Evolutionary conservation across 495 filamentous ascomycete species (phyloP).

Genomic region (Penicillium daleae): DNA sequence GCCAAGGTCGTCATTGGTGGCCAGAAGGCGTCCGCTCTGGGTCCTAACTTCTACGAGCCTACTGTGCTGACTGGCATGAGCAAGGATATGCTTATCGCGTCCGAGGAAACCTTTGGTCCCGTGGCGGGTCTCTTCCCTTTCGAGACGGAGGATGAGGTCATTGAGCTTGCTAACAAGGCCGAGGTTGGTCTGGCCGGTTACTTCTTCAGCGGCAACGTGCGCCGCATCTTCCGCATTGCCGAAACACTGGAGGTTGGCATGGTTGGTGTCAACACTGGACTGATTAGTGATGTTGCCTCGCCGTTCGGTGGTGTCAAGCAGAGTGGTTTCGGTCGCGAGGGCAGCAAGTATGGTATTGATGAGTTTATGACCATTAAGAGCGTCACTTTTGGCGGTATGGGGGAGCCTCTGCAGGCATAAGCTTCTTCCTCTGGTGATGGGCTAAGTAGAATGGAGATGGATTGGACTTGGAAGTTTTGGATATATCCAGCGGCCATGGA

Average conservation of each 20-base stretch:
- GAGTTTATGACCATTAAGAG: conserved; percentile 90
- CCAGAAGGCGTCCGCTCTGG: conserved; percentile 62
- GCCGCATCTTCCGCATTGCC: conserved; percentile 73
- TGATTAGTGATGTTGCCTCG: conserved; percentile 79
- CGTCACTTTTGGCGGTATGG: conserved; percentile 81
- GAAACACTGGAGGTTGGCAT: conserved; percentile 89
- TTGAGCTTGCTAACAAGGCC: conserved; percentile 73
- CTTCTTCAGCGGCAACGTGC: conserved; percentile 78
- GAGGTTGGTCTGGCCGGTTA: conserved; percentile 86
- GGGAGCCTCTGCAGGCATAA: conserved; percentile 53
- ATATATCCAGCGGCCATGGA: not conserved
- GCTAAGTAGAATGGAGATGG: not conserved
- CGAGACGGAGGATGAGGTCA: conserved; percentile 80
- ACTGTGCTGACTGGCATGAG: conserved; percentile 84
- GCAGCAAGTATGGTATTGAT: conserved; percentile 86
- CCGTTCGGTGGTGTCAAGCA: conserved; percentile 95
- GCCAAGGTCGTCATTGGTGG: conserved; percentile 74
- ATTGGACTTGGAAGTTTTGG: not conserved
- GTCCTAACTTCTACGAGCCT: conserved; percentile 79
- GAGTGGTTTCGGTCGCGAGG: conserved; percentile 91
- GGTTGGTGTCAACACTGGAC: conserved; percentile 84
- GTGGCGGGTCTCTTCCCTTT: conserved; percentile 85
- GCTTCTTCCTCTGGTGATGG: conserved; percentile 11
- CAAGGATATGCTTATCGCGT: conserved; percentile 73
- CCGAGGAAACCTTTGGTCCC: conserved; percentile 88